A percentile compares a stretch with the other conserved stretches of the same genome.
Evolutionary conservation across 2,329 filamentous ascomycete genomes (phyloP).

Genomic region (Incumbomyces delicatus): DNA sequence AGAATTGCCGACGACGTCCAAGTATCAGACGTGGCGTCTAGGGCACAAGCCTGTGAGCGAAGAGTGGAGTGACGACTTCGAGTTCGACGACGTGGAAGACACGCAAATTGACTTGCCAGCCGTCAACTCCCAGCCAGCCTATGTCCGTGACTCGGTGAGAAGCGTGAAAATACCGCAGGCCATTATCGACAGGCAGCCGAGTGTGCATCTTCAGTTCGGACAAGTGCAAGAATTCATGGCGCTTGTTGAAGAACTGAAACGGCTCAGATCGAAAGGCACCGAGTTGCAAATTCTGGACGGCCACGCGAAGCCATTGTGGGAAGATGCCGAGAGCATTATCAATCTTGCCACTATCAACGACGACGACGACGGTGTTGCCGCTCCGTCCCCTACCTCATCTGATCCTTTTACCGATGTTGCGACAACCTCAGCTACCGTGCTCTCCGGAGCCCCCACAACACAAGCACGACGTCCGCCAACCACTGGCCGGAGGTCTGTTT

Average conservation of each 20-base stretch:
- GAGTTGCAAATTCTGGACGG: slow-evolving; percentile 45
- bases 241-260: slow-evolving; percentile 56
- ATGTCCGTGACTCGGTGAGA: slow-evolving; percentile 19
- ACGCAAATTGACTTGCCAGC: slow-evolving; percentile 24
- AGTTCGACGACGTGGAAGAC: slow-evolving; percentile 48
- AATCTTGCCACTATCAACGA: slow-evolving; percentile 56
- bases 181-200: slow-evolving; percentile 56
- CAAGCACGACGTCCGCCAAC: slow-evolving; percentile 14
- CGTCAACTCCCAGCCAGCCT: slow-evolving; percentile 24
- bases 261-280: slow-evolving; percentile 47
- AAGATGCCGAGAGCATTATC: slow-evolving; percentile 57
- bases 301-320: slow-evolving; percentile 47
- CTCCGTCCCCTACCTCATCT: slow-evolving; percentile 46
- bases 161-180: slow-evolving; percentile 46
- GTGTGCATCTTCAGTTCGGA: slow-evolving; percentile 55
- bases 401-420: slow-evolving; percentile 43
- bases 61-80: slow-evolving; percentile 61
- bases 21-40: slow-evolving; percentile 58
- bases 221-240: slow-evolving; percentile 55
- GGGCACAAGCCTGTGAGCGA: slow-evolving; percentile 57
- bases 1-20: slow-evolving; percentile 42
- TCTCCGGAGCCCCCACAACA: neutral
- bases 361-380: slow-evolving; percentile 44
- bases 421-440: neutral
- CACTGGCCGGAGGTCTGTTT: slow-evolving; percentile 21